Percentiles rank a stretch among this genome's conserved stretches.
Conservation (phyloP, 75 land plant genomes). For the Cupressus sempervirens region DNA sequence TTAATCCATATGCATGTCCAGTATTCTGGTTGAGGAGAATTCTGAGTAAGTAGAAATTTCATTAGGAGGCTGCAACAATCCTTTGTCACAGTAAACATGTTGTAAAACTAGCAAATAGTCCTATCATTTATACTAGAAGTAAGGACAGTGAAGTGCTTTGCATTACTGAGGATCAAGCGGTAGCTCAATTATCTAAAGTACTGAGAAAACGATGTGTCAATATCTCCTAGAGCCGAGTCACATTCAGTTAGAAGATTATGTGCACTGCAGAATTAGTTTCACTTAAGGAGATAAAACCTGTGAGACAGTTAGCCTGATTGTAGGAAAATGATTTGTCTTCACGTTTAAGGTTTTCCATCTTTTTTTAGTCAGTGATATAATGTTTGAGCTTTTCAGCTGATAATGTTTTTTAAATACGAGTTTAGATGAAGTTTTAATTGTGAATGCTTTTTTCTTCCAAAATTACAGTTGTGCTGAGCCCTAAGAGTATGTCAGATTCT, state of each 20-base stretch:
- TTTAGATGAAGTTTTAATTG: too few species aligned
- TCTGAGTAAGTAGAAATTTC: too few species aligned
- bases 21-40: not conserved
- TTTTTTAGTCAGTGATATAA: not conserved
- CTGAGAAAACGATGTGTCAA: not conserved
- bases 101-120: not conserved
- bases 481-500: too few species aligned
- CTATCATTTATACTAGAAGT: not conserved
- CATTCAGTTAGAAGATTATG: not conserved
- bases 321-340: not conserved
- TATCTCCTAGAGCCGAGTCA: not conserved
- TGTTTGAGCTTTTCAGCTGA: not conserved
- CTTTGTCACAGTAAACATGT: not conserved
- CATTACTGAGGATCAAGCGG: too few species aligned
- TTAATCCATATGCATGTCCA: too few species aligned
- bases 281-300: not conserved
- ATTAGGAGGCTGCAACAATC: not conserved
- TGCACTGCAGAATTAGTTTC: not conserved
- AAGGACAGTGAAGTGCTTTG: too few species aligned
- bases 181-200: not conserved
- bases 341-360: not conserved
- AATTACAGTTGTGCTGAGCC: too few species aligned
- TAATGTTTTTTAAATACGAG: too few species aligned
- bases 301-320: not conserved
- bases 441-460: too few species aligned